These are phyloP conservation scores for Solanum neorickii DNA, from an alignment of 257 asterid species.

Conservation along the genomic window DNA sequence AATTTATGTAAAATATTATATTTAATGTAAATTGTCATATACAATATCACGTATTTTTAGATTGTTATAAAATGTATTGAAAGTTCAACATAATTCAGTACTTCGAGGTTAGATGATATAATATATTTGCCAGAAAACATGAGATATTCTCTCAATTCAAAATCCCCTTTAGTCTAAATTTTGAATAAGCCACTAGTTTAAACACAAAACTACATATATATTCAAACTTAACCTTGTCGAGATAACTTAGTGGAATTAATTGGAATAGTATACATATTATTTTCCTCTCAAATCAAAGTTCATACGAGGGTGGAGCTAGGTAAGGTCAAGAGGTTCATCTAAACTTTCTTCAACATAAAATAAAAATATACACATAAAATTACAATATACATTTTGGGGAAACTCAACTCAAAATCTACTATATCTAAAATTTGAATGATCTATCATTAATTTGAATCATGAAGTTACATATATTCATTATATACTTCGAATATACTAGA, in stretches of 20 bases:
- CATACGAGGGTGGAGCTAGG: not conserved
- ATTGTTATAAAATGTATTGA: too few relatives aligned
- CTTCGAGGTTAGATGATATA: too few relatives aligned
- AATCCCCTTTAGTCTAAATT: not conserved
- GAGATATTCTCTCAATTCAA: not conserved
- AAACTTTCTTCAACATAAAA: not conserved
- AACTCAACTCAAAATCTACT: not conserved
- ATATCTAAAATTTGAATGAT: not conserved
- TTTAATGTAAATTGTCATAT: too few relatives aligned
- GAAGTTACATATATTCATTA: not conserved
- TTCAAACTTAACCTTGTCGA: not conserved
- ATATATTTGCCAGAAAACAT: not conserved
- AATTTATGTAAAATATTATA: too few relatives aligned
- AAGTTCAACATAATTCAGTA: too few relatives aligned
- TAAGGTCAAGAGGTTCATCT: not conserved
- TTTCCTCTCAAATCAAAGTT: not conserved
- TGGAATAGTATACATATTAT: too few relatives aligned
- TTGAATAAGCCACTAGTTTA: not conserved
- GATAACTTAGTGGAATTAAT: not conserved
- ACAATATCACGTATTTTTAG: too few relatives aligned
- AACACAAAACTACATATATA: too few relatives aligned
- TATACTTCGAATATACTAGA: not conserved
- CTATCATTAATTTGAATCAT: not conserved
- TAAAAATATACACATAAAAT: not conserved
- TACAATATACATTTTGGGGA: not conserved